These are phyloP conservation scores for Hypoxylon cercidicola DNA, from an alignment of 495 filamentous ascomycete genomes.

Conservation along the genomic window DNA sequence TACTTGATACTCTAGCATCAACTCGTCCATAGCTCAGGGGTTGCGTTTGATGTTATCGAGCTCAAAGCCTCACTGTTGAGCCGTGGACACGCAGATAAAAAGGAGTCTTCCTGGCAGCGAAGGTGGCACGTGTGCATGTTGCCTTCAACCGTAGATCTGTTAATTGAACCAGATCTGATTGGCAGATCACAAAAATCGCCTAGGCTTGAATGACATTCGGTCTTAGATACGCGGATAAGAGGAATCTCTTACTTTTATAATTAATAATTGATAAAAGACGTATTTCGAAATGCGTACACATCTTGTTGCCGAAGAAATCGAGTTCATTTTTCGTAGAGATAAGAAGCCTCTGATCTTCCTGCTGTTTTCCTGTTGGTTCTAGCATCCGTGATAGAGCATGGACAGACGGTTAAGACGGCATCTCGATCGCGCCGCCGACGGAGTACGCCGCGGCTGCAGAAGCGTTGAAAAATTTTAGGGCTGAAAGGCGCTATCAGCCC, in stretches of 20 bases:
- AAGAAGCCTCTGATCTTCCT: neutral
- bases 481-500: constrained; percentile 24
- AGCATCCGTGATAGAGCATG: too few relatives aligned
- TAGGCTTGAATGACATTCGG: constrained; percentile 25
- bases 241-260: neutral
- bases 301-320: neutral
- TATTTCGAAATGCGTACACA: neutral
- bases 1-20: neutral
- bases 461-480: constrained; percentile 32
- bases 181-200: constrained; percentile 13
- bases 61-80: neutral
- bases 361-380: too few relatives aligned
- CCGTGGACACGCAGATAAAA: neutral
- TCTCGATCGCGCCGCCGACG: constrained; percentile 1
- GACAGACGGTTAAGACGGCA: constrained; percentile 9
- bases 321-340: neutral
- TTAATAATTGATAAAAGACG: neutral
- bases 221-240: constrained; percentile 2
- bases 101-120: constrained; percentile 8
- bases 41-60: neutral
- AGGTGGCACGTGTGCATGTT: constrained; percentile 31
- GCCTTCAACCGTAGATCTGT: constrained; percentile 22
- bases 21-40: neutral
- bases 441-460: neutral
- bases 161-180: constrained; percentile 5